Evolutionary conservation across 2,329 filamentous ascomycete species (phyloP).

Genomic region (Chalaropsis ovoidea): DNA sequence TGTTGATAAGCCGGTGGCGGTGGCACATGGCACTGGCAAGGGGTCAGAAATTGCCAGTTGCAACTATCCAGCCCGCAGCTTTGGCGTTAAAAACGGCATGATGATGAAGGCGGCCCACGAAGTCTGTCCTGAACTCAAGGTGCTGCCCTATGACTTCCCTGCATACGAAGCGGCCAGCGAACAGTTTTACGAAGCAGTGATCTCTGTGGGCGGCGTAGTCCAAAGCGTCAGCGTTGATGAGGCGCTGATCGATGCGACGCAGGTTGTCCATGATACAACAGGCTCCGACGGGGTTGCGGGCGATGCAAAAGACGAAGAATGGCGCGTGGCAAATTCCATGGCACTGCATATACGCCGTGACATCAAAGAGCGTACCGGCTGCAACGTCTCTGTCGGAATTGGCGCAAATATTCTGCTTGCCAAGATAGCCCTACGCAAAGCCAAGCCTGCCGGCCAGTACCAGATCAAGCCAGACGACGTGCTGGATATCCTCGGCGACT

Average conservation of each 20-base stretch:
- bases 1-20: constrained; percentile 68
- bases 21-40: constrained; percentile 75
- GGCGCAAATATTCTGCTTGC: constrained; percentile 83
- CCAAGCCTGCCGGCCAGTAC: constrained; percentile 88
- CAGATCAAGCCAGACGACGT: constrained; percentile 76
- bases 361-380: constrained; percentile 66
- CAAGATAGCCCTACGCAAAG: constrained; percentile 79
- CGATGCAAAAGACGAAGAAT: constrained; percentile 59
- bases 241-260: constrained; percentile 74
- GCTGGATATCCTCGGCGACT: constrained; percentile 61
- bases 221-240: constrained; percentile 98
- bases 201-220: constrained; percentile 69
- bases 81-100: constrained; percentile 94
- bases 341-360: constrained; percentile 55
- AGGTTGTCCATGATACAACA: constrained; percentile 53
- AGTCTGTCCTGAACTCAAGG: constrained; percentile 72
- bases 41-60: constrained; percentile 96
- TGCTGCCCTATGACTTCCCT: constrained; percentile 91
- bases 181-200: constrained; percentile 74
- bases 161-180: constrained; percentile 87
- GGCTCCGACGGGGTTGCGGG: constrained; percentile 49
- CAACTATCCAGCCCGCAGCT: constrained; percentile 81
- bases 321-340: constrained; percentile 58
- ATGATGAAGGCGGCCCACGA: constrained; percentile 92
- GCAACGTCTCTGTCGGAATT: constrained; percentile 85